A percentile compares a stretch with the other conserved stretches of the same genome.
Conservation (phyloP, 129 eudicot species). For the Flaveria ramosissima region DNA sequence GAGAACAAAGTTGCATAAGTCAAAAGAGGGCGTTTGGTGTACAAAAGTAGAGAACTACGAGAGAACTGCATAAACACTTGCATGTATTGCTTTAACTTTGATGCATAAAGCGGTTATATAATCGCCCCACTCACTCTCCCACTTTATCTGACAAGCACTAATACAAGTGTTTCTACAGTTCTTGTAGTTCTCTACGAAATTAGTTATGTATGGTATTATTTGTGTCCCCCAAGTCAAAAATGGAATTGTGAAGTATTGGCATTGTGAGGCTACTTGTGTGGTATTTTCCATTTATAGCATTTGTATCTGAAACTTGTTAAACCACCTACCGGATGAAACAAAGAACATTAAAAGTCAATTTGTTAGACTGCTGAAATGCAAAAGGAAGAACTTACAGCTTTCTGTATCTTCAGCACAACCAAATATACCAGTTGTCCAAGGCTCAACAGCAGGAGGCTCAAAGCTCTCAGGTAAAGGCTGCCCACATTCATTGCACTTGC, state of each 20-base stretch:
- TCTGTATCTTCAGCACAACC: constrained; percentile 86
- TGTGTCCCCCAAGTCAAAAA: not conserved
- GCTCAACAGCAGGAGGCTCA: constrained; percentile 86
- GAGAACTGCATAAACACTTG: not conserved
- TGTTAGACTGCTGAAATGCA: not conserved
- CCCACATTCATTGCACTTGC: constrained; percentile 86
- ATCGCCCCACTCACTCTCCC: not conserved
- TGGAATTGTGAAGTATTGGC: not conserved
- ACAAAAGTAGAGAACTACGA: not conserved
- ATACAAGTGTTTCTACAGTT: not conserved
- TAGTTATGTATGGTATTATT: not conserved
- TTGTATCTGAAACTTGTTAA: not conserved
- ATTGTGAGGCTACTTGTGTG: constrained; percentile 8
- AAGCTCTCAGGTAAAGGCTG: constrained; percentile 93
- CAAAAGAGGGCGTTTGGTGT: not conserved
- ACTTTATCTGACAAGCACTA: not conserved
- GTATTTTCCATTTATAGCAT: constrained; percentile 7
- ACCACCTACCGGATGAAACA: constrained; percentile 15
- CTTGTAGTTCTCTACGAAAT: not conserved
- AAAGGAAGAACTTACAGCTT: constrained; percentile 65
- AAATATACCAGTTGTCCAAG: constrained; percentile 88
- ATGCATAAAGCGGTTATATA: not conserved
- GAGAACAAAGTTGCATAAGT: constrained; percentile 6
- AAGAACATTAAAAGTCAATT: not conserved
- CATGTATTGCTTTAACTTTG: not conserved